Conservation (phyloP, 2,329 filamentous ascomycete species). For the Talaromyces sp. region DNA sequence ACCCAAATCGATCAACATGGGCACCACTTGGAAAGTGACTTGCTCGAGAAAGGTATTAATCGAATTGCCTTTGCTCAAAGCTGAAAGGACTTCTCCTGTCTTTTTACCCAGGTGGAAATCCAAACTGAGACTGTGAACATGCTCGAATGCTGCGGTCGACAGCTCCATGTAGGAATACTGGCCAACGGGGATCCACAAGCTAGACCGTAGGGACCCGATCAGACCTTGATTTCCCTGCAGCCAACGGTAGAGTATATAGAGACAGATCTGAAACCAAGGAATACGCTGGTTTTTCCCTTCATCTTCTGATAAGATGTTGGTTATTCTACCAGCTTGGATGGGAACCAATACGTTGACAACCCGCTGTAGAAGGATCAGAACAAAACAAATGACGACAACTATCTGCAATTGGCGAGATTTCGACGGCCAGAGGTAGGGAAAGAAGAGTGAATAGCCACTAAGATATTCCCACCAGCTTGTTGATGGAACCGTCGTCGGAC, state of each 20-base stretch:
- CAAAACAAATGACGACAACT: slow-evolving; percentile 76
- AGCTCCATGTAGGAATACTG: slow-evolving; percentile 95
- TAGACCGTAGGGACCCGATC: slow-evolving; percentile 73
- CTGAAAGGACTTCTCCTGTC: slow-evolving; percentile 92
- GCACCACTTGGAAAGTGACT: slow-evolving; percentile 90
- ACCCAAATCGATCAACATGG: slow-evolving; percentile 86
- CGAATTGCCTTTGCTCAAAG: slow-evolving; percentile 89
- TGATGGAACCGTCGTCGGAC: slow-evolving; percentile 77
- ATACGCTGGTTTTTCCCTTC: slow-evolving; percentile 50
- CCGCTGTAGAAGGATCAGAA: slow-evolving; percentile 74
- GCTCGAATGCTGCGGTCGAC: slow-evolving; percentile 92
- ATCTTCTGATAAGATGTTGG: slow-evolving; percentile 63
- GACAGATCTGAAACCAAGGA: slow-evolving; percentile 68
- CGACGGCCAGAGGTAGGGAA: slow-evolving; percentile 93
- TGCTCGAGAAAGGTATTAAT: slow-evolving; percentile 97
- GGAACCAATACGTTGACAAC: slow-evolving; percentile 84
- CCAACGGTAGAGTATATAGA: slow-evolving; percentile 74
- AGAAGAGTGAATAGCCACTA: slow-evolving; percentile 86
- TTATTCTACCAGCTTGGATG: slow-evolving; percentile 72
- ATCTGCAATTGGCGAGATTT: slow-evolving; percentile 71
- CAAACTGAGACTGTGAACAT: slow-evolving; percentile 89
- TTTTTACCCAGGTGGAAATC: slow-evolving; percentile 97
- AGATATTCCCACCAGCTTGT: slow-evolving; percentile 97
- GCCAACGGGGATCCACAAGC: slow-evolving; percentile 92
- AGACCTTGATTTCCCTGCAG: slow-evolving; percentile 87